phyloP scores from a whole-genome alignment of 1,284 basidiomycete genomes.

The Cutaneotrichosporon sp. region DNA sequence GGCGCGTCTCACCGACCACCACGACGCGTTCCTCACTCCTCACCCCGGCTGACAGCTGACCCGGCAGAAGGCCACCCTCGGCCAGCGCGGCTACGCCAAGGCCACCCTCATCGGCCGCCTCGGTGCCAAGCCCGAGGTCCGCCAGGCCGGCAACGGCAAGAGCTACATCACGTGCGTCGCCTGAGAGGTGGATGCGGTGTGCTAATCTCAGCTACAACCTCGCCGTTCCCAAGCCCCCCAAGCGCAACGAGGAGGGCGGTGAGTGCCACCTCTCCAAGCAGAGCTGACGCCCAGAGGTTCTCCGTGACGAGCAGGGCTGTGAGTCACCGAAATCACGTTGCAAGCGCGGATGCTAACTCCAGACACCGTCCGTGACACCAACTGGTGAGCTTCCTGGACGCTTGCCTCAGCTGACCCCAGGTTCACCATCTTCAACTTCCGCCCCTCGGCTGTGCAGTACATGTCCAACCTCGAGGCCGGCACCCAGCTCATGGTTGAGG shows the following conservation, averaged over 20 bases:
- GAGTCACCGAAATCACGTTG: conserved; percentile 11
- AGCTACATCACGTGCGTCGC: conserved; percentile 36
- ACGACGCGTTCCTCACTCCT: not conserved
- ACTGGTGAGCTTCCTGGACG: conserved; percentile 26
- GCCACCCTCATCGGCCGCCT: conserved; percentile 46
- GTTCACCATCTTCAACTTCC: conserved; percentile 49
- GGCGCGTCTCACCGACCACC: not conserved
- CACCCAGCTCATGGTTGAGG: conserved; percentile 42
- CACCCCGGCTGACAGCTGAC: conserved; percentile 7
- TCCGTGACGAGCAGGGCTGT: conserved; percentile 36
- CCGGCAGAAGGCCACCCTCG: conserved; percentile 17
- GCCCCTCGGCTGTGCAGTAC: conserved; percentile 29
- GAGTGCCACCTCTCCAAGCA: conserved; percentile 17
- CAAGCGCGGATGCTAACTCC: not conserved
- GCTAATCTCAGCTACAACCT: conserved; percentile 33
- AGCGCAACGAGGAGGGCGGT: conserved; percentile 40
- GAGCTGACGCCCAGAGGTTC: conserved; percentile 18
- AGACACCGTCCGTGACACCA: conserved; percentile 31
- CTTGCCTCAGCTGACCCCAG: conserved; percentile 17
- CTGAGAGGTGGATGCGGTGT: not conserved
- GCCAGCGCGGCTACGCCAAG: conserved; percentile 32
- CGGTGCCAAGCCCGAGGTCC: conserved; percentile 38
- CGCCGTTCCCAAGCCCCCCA: conserved; percentile 37
- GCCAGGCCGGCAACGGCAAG: conserved; percentile 30
- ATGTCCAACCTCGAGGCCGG: conserved; percentile 34